Evolutionary conservation across 2,329 filamentous ascomycete genomes (phyloP), one percentile per base, ranked within the genome.

Genomic region (Escovopsis weberi): DNA sequence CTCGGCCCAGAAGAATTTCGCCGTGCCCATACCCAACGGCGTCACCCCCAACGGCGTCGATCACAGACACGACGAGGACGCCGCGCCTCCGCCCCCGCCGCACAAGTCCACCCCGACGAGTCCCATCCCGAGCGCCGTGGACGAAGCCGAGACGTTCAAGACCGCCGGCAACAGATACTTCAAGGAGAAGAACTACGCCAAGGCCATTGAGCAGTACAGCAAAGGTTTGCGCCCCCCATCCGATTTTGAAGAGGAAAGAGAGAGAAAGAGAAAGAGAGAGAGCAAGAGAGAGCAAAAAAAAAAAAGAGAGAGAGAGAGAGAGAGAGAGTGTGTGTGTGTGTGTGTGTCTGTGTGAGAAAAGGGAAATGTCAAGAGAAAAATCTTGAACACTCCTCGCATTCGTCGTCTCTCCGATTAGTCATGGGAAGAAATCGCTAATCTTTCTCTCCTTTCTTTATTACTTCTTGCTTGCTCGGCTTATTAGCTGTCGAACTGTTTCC

Each of bases 81-180:
- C 66, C 37, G 67, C 62, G 42, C 83, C 83, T 10, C 69, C 72
- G 33, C 83, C 83, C 42, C 83, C 83, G 41, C 83, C 82, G 45
- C 83, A 88, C 64, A 72, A 75, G 53, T 78, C 74, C 26, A 75
- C 72, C 55, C 73, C 74, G 37, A 71, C 70, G 43, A 79, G 72
- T 58, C 76, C 75, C 37, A 65, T 66, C 40, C 65, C 69, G 37
- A 69, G 64, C 33, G 60, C 69, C 23, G 62, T 65, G 36, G 83
- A 89, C 42, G 85, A 95, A 58, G 86, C 89, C 26, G 91, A 98
- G 65, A 72, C 78, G 11, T 94, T 82, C 74, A 98, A 98, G 70
- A 77, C 84, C 53, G 78, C 85, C 2, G 91, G 91, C 45, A 98
- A 98, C 68, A 91, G 91, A 57, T 89, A 85, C 58, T 98, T 95